Evolutionary conservation across 208 protist genomes (phyloP), one percentile per base, ranked within the genome.

Genomic region (Crithidia bombi): DNA sequence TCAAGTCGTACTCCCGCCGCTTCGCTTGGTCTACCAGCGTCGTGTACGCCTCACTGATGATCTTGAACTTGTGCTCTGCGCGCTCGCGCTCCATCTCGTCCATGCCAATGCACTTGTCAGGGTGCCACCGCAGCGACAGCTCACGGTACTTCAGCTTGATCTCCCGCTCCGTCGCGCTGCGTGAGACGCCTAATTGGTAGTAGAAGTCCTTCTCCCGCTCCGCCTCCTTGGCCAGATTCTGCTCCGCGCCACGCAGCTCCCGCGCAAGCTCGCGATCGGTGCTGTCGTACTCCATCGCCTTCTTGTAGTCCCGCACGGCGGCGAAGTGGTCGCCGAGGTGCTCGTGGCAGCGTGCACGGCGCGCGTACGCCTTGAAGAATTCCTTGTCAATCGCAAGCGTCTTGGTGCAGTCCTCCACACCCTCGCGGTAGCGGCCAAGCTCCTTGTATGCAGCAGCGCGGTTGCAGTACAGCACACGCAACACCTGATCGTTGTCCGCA

Each of bases 391-490:
- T 73, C 32, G 73, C 71, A 39, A 97, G 78, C 35, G 91, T 87
- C 70, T 89, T 92, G 63, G 85, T 93, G 74, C 91, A 96, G 79
- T 97, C 93, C 62, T 93, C 90, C 25, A 97, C 75, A 28, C 86
- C 91, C 55, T 95, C 89, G 23, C 90, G 81, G 75, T 87, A 97
- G 72, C 84, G 82, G 58, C 82, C 82, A 17, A 97, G 72, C 73
- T 97, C 88, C 78, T 95, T 96, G 69, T 92, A 78, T 14, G 93
- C 91, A 12, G 93, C 93, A 30, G 93, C 91, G 44, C 93, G 89
- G 72, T 97, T 97, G 80, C 88, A 96, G 80, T 96, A 94, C 46
- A 97, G 78, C 54, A 97, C 93, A 41, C 90, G 89, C 66, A 95
- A 69, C 43, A 97, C 89, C 59, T 94, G 82, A 36, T 90, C 78